A percentile compares a stretch with the other conserved stretches of the same genome.
phyloP scores from a whole-genome alignment of 495 filamentous ascomycete species.

The Bathelium albidoporum region DNA sequence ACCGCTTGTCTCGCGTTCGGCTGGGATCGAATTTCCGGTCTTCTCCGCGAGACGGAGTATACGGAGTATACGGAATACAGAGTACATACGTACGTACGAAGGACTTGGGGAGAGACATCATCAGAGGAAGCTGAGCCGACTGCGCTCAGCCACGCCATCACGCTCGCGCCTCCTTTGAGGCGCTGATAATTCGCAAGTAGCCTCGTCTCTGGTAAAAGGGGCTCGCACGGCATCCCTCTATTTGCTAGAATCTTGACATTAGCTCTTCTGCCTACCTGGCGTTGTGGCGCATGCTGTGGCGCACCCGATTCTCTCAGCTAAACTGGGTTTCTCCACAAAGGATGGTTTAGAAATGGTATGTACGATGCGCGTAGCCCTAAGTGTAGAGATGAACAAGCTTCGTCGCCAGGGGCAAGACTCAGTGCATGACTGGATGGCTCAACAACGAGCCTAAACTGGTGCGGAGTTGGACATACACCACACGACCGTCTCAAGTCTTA shows the following conservation, averaged over 20 bases:
- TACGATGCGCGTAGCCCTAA: neutral
- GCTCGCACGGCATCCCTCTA: neutral
- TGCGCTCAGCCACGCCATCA: neutral
- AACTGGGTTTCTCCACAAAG: neutral
- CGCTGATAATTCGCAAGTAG: neutral
- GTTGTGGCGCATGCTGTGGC: conserved; percentile 1
- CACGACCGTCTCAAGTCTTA: neutral
- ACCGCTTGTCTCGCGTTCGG: neutral
- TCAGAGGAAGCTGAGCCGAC: neutral
- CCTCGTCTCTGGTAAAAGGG: neutral
- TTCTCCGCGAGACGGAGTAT: neutral
- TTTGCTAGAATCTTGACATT: neutral
- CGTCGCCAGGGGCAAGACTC: neutral
- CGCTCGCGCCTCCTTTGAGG: neutral
- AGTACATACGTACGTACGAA: neutral
- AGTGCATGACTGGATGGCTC: neutral
- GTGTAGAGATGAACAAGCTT: neutral
- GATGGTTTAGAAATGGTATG: neutral
- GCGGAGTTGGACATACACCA: neutral
- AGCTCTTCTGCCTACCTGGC: neutral
- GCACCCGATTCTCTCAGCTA: neutral
- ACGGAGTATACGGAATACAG: neutral
- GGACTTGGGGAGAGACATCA: too few species aligned
- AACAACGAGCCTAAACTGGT: neutral
- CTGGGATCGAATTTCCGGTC: neutral